Base-by-base conservation (phyloP, 2,329 filamentous ascomycete species). In the Alternaria triticimaculans region DNA sequence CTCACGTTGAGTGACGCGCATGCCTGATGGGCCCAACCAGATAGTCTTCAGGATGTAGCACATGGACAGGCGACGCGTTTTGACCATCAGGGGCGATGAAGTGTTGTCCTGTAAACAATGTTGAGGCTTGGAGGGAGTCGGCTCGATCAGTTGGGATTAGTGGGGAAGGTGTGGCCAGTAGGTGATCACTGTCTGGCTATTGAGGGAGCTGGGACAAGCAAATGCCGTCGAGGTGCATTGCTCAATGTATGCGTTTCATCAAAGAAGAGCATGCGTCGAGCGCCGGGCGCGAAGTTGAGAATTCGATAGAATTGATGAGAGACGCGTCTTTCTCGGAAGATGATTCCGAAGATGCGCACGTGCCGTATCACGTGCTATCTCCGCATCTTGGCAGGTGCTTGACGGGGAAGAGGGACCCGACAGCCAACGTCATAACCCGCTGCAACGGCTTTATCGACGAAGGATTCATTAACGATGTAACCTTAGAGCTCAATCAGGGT, bases 301-400 rank as follows among this genome's bases (percentile, higher is more conserved):
- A n/a, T 10, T 37, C 5, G 49, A 41, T 8, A 20, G 28, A 53
- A 5, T 2, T 6, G 28, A 26, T 23, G 1, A 33, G 7, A 37
- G 9, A 33, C 49, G 11, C 43, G 41, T 21, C 28, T 37, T n/a
- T 18, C 15, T 37, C 48, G n/a, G 43, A 45, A 26, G 26, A 21
- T 10, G 15, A 18, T 37, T 25, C 57, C 48, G 48, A 59, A 9
- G 11, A 45, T 15, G 21, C 30, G 28, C 49, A 53, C 49, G 28
- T 53, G 49, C 18, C 9, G n/a, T 1, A 20, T 8, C 37, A 41
- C n/a, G 15, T 41, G 37, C 5, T n/a, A 1, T 18, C 62, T 54
- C 59, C 58, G 53, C 61, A 50, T 55, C 69, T 72, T 72, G 66
- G 68, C 71, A 70, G 58, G 63, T 10, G 62, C 64, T 51, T 26